Percentiles rank a stretch among this genome's conserved stretches.
Conservation (phyloP, 2,329 filamentous ascomycete species). For the Trichoderma asperellum region DNA sequence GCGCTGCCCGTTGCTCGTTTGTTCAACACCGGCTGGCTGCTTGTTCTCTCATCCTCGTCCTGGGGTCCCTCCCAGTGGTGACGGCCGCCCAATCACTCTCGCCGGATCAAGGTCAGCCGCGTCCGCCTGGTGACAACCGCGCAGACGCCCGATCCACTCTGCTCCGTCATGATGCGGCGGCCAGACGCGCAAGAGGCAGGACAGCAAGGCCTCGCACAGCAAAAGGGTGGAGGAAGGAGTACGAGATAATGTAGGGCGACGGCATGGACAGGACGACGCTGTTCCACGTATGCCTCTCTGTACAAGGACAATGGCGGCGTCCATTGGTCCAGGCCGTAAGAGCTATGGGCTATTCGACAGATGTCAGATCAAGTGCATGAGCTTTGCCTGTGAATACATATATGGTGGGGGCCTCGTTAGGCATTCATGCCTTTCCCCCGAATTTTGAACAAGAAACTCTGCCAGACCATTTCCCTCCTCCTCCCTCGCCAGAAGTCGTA, state of each 20-base stretch:
- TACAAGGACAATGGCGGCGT: constrained; percentile 20
- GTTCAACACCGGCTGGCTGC: neutral
- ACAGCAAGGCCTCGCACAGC: neutral
- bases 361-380: constrained; percentile 30
- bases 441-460: constrained; percentile 2
- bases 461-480: constrained; percentile 8
- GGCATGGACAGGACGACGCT: constrained; percentile 28
- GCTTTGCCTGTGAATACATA: constrained; percentile 19
- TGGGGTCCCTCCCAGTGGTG: neutral
- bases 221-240: neutral
- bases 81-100: constrained; percentile 23
- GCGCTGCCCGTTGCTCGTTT: neutral
- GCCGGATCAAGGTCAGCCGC: constrained; percentile 21
- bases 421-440: constrained; percentile 28
- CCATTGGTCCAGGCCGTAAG: constrained; percentile 25
- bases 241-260: constrained; percentile 22
- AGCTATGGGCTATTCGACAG: constrained; percentile 28
- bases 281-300: constrained; percentile 30
- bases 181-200: neutral
- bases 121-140: constrained; percentile 28
- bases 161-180: constrained; percentile 17
- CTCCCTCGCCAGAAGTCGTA: constrained; percentile 2
- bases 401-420: constrained; percentile 25
- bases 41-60: neutral
- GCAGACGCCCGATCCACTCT: constrained; percentile 26